A percentile compares a stretch with the other conserved stretches of the same genome.
These are phyloP conservation scores for Globisporangium paddicum DNA, from an alignment of 352 stramenopile species.

Conservation along the genomic window DNA sequence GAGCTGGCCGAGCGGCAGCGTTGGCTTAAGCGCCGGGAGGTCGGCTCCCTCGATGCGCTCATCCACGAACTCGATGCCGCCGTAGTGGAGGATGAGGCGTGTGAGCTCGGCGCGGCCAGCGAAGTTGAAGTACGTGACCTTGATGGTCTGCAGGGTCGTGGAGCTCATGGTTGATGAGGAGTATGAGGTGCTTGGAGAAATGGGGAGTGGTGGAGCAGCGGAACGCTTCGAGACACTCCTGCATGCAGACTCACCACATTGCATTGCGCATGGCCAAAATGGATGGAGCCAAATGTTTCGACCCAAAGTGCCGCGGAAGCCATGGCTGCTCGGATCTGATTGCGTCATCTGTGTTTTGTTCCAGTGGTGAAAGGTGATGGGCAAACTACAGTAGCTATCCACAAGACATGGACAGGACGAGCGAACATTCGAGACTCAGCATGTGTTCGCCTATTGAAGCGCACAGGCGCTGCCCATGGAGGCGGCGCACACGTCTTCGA, in stretches of 20 bases:
- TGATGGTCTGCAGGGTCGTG: constrained; percentile 17
- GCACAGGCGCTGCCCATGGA: constrained; percentile 35
- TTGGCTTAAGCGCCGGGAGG: constrained; percentile 32
- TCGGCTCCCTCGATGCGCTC: constrained; percentile 26
- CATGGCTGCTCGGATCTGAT: background rate
- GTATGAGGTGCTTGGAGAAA: constrained; percentile 1
- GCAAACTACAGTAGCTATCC: background rate
- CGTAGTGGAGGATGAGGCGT: constrained; percentile 42
- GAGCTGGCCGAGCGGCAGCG: constrained; percentile 34
- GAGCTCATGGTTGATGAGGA: constrained; percentile 10
- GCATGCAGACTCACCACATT: background rate
- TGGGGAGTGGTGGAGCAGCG: background rate
- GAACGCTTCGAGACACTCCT: background rate
- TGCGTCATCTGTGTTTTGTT: background rate
- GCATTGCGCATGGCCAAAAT: background rate
- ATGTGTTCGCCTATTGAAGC: constrained; percentile 23
- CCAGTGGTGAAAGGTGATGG: background rate
- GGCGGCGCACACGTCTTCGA: constrained; percentile 39
- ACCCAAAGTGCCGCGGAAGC: too few species aligned
- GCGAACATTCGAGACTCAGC: background rate
- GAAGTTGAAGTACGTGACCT: constrained; percentile 62
- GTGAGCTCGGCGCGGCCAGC: too few species aligned
- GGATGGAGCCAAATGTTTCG: background rate
- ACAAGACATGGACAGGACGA: background rate
- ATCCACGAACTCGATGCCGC: constrained; percentile 31